These are phyloP conservation scores for Balansia obtecta DNA, from an alignment of 2,329 filamentous ascomycete genomes.

Conservation along the genomic window DNA sequence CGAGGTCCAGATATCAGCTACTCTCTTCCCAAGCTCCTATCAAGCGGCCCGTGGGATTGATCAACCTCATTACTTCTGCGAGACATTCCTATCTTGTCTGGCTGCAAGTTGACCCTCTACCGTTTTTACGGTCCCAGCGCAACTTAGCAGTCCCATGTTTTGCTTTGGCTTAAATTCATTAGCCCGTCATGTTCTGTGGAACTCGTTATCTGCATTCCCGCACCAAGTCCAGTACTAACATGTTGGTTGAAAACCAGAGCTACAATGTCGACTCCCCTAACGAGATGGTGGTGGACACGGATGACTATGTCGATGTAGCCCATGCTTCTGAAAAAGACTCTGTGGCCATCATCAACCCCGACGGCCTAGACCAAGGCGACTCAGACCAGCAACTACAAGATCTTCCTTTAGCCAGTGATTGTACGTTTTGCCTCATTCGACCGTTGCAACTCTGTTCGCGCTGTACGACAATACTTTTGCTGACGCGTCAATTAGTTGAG, in stretches of 20 bases:
- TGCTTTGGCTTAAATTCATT: conserved; percentile 1
- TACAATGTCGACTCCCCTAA: conserved; percentile 43
- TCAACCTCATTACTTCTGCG: not conserved
- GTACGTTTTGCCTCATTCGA: conserved; percentile 25
- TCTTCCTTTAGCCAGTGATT: conserved; percentile 37
- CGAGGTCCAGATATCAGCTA: not conserved
- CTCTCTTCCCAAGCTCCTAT: not conserved
- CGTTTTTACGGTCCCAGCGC: not conserved
- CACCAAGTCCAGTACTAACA: conserved; percentile 14
- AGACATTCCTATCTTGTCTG: conserved; percentile 1
- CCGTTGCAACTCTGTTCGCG: not conserved
- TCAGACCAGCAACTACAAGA: conserved; percentile 32
- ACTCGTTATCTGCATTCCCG: conserved; percentile 11
- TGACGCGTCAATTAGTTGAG: conserved; percentile 42
- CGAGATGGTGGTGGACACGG: conserved; percentile 43
- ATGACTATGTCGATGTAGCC: conserved; percentile 40
- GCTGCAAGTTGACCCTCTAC: not conserved
- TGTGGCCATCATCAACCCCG: conserved; percentile 42
- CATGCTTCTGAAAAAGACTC: conserved; percentile 37
- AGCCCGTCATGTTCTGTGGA: conserved; percentile 12
- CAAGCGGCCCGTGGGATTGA: not conserved
- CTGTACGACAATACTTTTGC: not conserved
- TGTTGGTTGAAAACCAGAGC: conserved; percentile 23
- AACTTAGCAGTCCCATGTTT: conserved; percentile 7
- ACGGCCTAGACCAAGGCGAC: conserved; percentile 33